Evolutionary conservation across 1,284 basidiomycete genomes (phyloP), one percentile per base, ranked within the genome.

Genomic region (Fistulina hepatica): DNA sequence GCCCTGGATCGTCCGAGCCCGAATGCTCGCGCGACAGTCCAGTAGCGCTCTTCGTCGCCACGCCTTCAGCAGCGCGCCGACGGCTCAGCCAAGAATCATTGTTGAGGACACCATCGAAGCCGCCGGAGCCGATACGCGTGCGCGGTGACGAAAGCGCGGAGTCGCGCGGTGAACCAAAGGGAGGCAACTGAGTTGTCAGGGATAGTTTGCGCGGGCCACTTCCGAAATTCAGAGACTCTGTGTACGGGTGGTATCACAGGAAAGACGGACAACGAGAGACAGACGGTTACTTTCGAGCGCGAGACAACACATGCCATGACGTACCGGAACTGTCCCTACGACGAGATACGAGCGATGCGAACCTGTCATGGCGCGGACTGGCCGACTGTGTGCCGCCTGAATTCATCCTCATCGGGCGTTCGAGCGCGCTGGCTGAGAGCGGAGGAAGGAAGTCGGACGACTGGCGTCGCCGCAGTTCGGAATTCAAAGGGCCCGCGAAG

Each of bases 381-480:
- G 60, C 67, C 22, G 61, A 51, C 11, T 52, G 52, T 32, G 67
- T 57, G 28, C 62, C 35, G 69, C 53, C 61, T 46, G 61, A 59
- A 49, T 74, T 71, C 46, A 58, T 62, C 35, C 71, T 51, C 48
- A 80, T 72, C 19, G 73, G 65, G 46, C 80, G 65, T 33, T 83
- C 81, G 22, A 61, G 51, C 20, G 60, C 57, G 20, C 68, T 57
- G 1, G 70, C 71, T 37, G 65, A 61, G 40, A 77, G 57, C 27
- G 73, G 65, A 12, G 73, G 73, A 44, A 79, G 63, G 48, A 72
- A 67, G 59, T 85, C 81, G 33, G 66, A 71, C 34, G 82, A 81
- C 60, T 82, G 82, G 46, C 82, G 81, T 48, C 81, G 76, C 57
- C 82, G 81, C 51, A 81, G 65, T 50, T 84, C 82, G 44, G 83